These are phyloP conservation scores for Penicillium freii DNA, from an alignment of 2,329 filamentous ascomycete genomes.

Conservation along the genomic window DNA sequence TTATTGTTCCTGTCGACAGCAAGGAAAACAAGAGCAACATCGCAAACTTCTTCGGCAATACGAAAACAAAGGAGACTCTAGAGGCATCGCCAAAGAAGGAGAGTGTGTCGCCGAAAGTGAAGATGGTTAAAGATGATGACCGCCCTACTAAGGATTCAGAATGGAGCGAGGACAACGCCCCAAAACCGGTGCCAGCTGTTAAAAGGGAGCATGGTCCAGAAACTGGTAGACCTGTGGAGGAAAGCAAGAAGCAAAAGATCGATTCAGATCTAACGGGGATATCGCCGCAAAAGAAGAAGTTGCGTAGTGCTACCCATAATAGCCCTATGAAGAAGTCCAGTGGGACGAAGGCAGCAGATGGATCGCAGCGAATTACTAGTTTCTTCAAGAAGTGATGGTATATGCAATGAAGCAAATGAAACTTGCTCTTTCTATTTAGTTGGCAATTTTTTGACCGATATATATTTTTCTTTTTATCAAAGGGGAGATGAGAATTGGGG, in stretches of 20 bases:
- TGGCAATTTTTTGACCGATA: neutral
- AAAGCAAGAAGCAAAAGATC: conserved; percentile 28
- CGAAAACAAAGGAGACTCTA: conserved; percentile 33
- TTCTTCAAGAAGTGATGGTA: conserved; percentile 45
- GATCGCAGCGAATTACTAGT: conserved; percentile 53
- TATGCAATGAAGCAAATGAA: neutral
- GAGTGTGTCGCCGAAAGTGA: conserved; percentile 37
- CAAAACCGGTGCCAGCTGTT: conserved; percentile 45
- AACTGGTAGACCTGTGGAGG: conserved; percentile 15
- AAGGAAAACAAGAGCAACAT: conserved; percentile 91
- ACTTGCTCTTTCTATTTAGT: neutral
- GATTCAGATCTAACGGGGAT: conserved; percentile 11
- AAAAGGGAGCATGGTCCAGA: conserved; percentile 50
- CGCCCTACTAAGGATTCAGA: neutral
- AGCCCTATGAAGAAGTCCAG: conserved; percentile 46
- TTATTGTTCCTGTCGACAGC: conserved; percentile 79
- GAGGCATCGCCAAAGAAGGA: conserved; percentile 18
- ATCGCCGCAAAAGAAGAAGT: conserved; percentile 50
- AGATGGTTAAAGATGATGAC: conserved; percentile 15
- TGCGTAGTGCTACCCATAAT: conserved; percentile 58
- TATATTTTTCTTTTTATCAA: neutral
- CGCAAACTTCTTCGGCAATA: conserved; percentile 81
- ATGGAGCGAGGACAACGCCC: conserved; percentile 46
- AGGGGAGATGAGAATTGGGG: neutral
- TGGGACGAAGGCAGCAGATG: conserved; percentile 45